Conservation (phyloP, 1,139 yeast genomes). For the Hansenula sp. region DNA sequence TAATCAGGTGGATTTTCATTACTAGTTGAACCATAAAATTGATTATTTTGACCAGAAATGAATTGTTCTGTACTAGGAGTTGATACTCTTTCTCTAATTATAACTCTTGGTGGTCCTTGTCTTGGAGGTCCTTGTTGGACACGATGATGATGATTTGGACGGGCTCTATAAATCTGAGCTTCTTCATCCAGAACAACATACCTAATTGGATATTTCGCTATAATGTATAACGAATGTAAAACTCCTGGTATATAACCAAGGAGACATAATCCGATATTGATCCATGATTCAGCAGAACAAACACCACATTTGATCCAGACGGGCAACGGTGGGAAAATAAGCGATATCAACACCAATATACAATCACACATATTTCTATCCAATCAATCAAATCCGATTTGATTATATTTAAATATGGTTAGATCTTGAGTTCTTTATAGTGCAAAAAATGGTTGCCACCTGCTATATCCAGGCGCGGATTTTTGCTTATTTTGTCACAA, state of each 20-base stretch:
- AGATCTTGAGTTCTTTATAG: too few species aligned
- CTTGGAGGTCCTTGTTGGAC: slow-evolving; percentile 2
- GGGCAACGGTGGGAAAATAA: slow-evolving; percentile 67
- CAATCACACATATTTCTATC: slow-evolving; percentile 27
- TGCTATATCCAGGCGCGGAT: too few species aligned
- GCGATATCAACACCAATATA: slow-evolving; percentile 52
- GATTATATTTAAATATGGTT: too few species aligned
- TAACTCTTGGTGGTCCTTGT: slow-evolving; percentile 3
- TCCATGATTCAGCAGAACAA: slow-evolving; percentile 56
- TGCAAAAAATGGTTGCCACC: too few species aligned
- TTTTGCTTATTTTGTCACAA: background rate
- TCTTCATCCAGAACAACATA: slow-evolving; percentile 30
- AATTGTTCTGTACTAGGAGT: slow-evolving; percentile 10
- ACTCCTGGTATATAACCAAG: slow-evolving; percentile 69
- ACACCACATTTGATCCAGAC: slow-evolving; percentile 66
- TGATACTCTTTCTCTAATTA: slow-evolving; percentile 9
- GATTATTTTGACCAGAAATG: slow-evolving; percentile 2
- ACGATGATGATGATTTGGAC: background rate
- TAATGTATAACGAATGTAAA: slow-evolving; percentile 63
- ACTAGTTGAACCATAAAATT: slow-evolving; percentile 9
- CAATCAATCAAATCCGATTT: background rate
- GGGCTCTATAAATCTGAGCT: slow-evolving; percentile 7
- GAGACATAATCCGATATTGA: slow-evolving; percentile 52
- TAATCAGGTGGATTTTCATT: slow-evolving; percentile 15
- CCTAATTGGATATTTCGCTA: slow-evolving; percentile 31